Percentiles rank a stretch among this genome's conserved stretches.
Conservation (phyloP, 1,284 basidiomycete genomes). For the Pyrrhoderma noxium region DNA sequence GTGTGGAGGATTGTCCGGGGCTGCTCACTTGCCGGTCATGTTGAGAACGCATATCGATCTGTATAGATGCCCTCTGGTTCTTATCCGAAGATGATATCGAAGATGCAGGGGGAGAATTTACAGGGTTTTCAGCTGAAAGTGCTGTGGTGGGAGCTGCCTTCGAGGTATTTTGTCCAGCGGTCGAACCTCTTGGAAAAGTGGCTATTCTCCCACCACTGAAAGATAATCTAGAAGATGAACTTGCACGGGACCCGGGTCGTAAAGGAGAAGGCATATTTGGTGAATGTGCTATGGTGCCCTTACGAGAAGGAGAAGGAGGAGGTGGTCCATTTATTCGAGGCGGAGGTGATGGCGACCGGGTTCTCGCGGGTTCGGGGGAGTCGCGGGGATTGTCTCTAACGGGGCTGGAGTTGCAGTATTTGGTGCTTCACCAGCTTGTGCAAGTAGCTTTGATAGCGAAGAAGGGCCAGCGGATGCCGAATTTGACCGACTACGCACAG, state of each 20-base stretch:
- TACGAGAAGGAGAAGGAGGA: conserved; percentile 12
- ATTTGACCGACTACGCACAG: conserved; percentile 16
- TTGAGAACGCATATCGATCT: neutral
- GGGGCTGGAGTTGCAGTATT: conserved; percentile 4
- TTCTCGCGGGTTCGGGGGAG: conserved; percentile 10
- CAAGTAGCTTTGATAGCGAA: conserved; percentile 16
- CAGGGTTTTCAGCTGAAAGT: conserved; percentile 17
- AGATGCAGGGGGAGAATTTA: conserved; percentile 11
- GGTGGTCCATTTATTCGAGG: conserved; percentile 3
- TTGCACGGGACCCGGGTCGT: conserved; percentile 17
- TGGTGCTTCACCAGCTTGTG: conserved; percentile 10
- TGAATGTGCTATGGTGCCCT: conserved; percentile 10
- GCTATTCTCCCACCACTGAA: conserved; percentile 18
- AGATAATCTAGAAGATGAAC: conserved; percentile 16
- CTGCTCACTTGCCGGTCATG: conserved; percentile 5
- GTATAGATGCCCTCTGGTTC: neutral
- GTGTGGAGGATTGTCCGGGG: conserved; percentile 9
- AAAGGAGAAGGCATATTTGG: conserved; percentile 15
- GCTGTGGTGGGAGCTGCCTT: conserved; percentile 18
- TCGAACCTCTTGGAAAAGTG: conserved; percentile 13
- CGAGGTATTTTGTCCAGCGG: conserved; percentile 1
- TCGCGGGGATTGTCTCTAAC: conserved; percentile 16
- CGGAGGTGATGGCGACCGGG: conserved; percentile 14
- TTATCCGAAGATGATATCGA: conserved; percentile 5
- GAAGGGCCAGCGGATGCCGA: conserved; percentile 18